These are phyloP conservation scores for Collybia nuda DNA, from an alignment of 768 basidiomycete species.

Conservation along the genomic window DNA sequence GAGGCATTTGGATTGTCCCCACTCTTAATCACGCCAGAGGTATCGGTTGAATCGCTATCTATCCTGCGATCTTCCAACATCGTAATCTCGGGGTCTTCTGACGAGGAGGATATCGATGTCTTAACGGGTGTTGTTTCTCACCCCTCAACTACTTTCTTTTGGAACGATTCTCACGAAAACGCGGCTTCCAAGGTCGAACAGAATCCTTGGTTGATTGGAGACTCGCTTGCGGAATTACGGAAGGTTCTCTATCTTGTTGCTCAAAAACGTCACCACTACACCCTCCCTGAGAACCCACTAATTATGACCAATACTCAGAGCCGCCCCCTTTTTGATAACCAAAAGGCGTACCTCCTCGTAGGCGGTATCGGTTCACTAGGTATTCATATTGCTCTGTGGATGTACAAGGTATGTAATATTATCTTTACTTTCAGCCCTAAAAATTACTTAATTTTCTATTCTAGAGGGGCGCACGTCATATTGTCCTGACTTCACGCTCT, in stretches of 20 bases:
- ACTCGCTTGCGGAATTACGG: neutral
- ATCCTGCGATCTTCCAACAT: no score
- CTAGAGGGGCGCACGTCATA: constrained; percentile 33
- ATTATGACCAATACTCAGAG: neutral
- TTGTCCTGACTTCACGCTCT: constrained; percentile 35
- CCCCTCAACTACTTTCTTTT: no score
- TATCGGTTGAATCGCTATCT: neutral
- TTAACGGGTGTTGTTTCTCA: no score
- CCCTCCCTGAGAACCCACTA: constrained; percentile 6
- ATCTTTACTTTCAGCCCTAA: neutral
- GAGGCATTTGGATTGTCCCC: neutral
- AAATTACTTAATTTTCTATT: neutral
- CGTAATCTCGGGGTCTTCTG: no score
- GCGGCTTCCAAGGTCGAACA: no score
- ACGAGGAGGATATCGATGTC: no score
- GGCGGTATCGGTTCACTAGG: constrained; percentile 41
- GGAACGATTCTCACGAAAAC: no score
- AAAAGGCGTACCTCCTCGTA: constrained; percentile 34
- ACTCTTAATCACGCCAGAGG: neutral
- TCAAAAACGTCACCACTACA: constrained; percentile 10
- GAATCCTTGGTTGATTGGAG: no score
- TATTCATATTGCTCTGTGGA: constrained; percentile 34
- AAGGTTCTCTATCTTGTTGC: constrained; percentile 1
- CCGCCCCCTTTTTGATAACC: constrained; percentile 18
- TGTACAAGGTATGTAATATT: constrained; percentile 33